Base-by-base conservation (phyloP, 805 yeast genomes). In the Jamesozyma hellenica region DNA sequence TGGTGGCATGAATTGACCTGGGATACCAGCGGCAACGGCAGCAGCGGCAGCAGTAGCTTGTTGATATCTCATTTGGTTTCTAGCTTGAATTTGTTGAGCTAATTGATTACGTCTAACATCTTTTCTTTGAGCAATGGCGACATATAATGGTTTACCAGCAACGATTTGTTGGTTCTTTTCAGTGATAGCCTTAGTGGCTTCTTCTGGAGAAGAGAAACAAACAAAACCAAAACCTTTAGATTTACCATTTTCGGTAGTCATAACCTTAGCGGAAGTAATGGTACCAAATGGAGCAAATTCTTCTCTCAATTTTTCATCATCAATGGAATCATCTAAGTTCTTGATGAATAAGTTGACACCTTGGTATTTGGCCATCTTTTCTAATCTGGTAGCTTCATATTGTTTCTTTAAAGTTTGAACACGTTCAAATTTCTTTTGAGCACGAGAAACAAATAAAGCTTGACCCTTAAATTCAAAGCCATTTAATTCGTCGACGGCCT, bases 221-320 rank as follows among this genome's bases (percentile, higher is more conserved):
- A 92, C 98, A 64, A 92, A 92, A 61, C 98, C 98, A 65, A 92
- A 92, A 53, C 97, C 97, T 74, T 85, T 90, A 49, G 96, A 86
- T 71, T 86, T 86, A 56, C 95, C 96, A 47, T 77, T 65, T 58
- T 88, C 96, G 63, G 85, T 95, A 58, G 82, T 77, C 96, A 92
- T 90, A 53, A 90, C 94, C 71, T 83, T 87, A 53, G 88, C 96
- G 45, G 96, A 85, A 51, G 96, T 84, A 71, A 92, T 92, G 60
- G 83, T 68, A 64, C 98, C 98, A 65, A 80, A 87, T 51, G 92
- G 86, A 58, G 84, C 71, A 65, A 92, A 92, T 69, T 85, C 96
- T 71, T 85, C 95, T 63, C 74, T 77, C 63, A 92, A 79, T 66
- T 75, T 77, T 66, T 84, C 97, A 58, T 90, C 95, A 67, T 84